Conservation (phyloP, 2,329 filamentous ascomycete genomes). For the Teratosphaeria nubilosa region DNA sequence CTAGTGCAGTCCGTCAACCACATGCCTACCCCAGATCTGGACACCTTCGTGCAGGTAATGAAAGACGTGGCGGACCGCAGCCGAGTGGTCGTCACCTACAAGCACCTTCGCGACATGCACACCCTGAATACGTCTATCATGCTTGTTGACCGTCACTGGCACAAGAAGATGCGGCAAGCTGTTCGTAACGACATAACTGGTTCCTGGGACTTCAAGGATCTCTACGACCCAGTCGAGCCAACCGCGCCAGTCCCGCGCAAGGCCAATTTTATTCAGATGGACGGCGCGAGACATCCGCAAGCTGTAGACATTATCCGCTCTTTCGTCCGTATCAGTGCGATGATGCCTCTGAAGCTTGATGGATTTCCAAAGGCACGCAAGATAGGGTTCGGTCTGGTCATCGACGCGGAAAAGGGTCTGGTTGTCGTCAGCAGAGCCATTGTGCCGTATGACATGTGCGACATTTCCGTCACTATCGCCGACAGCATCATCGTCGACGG, state of each 20-base stretch:
- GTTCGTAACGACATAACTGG: conserved; percentile 83
- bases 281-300: conserved; percentile 76
- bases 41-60: conserved; percentile 85
- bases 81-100: conserved; percentile 87
- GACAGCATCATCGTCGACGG: conserved; percentile 92
- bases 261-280: conserved; percentile 84
- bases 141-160: conserved; percentile 91
- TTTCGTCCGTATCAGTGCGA: conserved; percentile 86
- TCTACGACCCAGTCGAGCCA: conserved; percentile 71
- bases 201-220: conserved; percentile 85
- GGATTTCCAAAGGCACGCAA: conserved; percentile 94
- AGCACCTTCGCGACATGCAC: conserved; percentile 88
- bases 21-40: conserved; percentile 76
- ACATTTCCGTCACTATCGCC: conserved; percentile 91
- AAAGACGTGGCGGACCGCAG: conserved; percentile 70
- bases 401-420: conserved; percentile 90
- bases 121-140: conserved; percentile 89
- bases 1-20: conserved; percentile 88
- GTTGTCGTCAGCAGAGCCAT: conserved; percentile 91
- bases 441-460: conserved; percentile 91
- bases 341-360: conserved; percentile 91
- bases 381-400: conserved; percentile 92
- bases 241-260: conserved; percentile 61
- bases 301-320: conserved; percentile 91
- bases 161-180: conserved; percentile 85